Evolutionary conservation across 208 protist species (phyloP).

Genomic region (Crithidia sp.): DNA sequence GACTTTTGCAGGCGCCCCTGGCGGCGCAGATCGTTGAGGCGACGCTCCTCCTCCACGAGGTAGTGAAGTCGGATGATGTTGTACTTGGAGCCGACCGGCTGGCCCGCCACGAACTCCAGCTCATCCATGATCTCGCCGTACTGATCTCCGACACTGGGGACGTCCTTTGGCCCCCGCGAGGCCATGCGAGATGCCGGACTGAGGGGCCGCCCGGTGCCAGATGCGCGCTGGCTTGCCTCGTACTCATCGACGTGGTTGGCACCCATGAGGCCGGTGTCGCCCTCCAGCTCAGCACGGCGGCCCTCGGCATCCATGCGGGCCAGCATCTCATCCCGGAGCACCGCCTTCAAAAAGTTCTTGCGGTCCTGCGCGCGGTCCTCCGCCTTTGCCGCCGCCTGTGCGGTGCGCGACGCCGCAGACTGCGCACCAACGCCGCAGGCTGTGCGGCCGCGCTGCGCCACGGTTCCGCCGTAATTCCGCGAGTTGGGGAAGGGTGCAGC

Average conservation of each 20-base stretch:
- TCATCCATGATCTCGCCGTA: slow-evolving; percentile 80
- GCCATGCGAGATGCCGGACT: slow-evolving; percentile 12
- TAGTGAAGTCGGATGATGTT: slow-evolving; percentile 84
- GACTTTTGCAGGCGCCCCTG: slow-evolving; percentile 28
- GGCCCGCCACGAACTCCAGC: slow-evolving; percentile 58
- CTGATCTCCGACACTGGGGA: slow-evolving; percentile 61
- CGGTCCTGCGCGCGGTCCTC: slow-evolving; percentile 68
- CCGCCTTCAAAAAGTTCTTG: slow-evolving; percentile 76
- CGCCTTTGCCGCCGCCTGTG: slow-evolving; percentile 33
- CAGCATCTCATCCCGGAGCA: slow-evolving; percentile 76
- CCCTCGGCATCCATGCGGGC: slow-evolving; percentile 64
- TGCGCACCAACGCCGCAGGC: no score
- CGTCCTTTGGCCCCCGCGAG: slow-evolving; percentile 34
- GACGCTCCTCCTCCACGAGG: slow-evolving; percentile 71
- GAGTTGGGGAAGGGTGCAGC: slow-evolving; percentile 58
- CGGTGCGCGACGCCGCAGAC: slow-evolving; percentile 9
- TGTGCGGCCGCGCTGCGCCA: slow-evolving; percentile 29
- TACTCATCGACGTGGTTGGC: slow-evolving; percentile 55
- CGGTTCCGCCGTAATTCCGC: slow-evolving; percentile 76
- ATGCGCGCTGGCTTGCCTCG: slow-evolving; percentile 27
- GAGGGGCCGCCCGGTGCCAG: slow-evolving; percentile 6
- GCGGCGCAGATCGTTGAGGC: slow-evolving; percentile 49
- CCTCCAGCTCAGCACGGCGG: slow-evolving; percentile 50
- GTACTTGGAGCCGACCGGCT: slow-evolving; percentile 79
- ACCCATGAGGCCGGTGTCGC: slow-evolving; percentile 56